Base-by-base conservation (phyloP, 169 alveolate genomes). In the Eimeria brunetti region DNA sequence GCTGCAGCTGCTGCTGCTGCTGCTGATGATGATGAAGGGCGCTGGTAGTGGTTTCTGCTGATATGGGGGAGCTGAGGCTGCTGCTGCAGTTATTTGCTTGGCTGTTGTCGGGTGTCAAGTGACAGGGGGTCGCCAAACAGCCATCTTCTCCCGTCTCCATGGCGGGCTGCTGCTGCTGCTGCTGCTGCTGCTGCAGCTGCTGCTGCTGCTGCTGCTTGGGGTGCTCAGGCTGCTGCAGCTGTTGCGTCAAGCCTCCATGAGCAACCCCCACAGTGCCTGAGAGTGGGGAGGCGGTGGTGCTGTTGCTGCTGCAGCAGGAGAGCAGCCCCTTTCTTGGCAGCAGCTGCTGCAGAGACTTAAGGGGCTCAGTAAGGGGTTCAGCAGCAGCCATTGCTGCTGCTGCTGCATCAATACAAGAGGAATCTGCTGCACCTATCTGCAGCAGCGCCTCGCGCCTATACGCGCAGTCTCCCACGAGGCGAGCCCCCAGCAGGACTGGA, bases 341-440 rank as follows among this genome's bases (percentile, higher is more conserved):
- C 58, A 85, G 80, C 16, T 41, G 91, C 38, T 27, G 80, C 64
- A 85, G 91, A 22, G 75, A 22, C 67, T 46, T 58, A 1, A 85
- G 91, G 62, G 78, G 91, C 49, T 30, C 78, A 46, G 22, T 85
- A 51, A 85, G 91, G 51, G 80, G 91, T 60, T 38, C 78, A 36
- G 91, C 91, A 85, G 91, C 91, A 33, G 58, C 78, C 60, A 85
- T 60, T 18, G 91, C 91, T 58, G 91, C 91, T 36, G 91, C 91
- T 85, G 91, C 91, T 33, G 91, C 91, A 51, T 85, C 91, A 60
- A 85, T 85, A 16, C 58, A 56, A 2, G 78, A 85, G 18, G 91
- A 46, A 33, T 85, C 91, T 9, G 75, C 91, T 38, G 91, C 91
- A 18, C 91, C 91, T 20, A 85, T 56, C 64, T 27, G 91, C 80